These are phyloP conservation scores for Pueraria montana DNA, from an alignment of 306 rosid species.

Conservation along the genomic window DNA sequence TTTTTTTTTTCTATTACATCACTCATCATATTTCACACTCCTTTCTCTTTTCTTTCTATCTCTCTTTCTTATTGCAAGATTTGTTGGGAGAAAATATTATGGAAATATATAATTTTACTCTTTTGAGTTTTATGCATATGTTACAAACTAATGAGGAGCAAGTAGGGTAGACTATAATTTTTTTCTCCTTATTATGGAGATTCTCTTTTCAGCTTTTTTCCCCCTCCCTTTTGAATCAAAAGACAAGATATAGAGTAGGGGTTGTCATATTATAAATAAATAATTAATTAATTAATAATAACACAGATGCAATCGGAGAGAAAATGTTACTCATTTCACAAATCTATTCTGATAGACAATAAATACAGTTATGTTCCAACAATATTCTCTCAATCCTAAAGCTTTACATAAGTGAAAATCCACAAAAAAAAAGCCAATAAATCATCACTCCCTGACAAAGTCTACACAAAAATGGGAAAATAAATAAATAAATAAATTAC, in stretches of 20 bases:
- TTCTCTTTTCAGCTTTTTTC: neutral
- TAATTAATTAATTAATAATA: neutral
- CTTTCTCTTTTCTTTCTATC: neutral
- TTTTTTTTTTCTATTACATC: too few species aligned
- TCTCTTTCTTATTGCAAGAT: too few species aligned
- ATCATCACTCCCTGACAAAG: slow-evolving; percentile 50
- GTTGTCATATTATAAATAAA: neutral
- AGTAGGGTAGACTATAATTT: neutral
- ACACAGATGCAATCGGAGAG: slow-evolving; percentile 2
- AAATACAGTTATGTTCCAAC: slow-evolving; percentile 53
- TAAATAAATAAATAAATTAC: slow-evolving; percentile 39
- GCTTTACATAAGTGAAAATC: slow-evolving; percentile 56
- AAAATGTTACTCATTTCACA: slow-evolving; percentile 42
- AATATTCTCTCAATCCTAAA: slow-evolving; percentile 50
- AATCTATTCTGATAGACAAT: slow-evolving; percentile 33
- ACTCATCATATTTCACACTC: too few species aligned
- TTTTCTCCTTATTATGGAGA: neutral
- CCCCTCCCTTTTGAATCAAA: neutral
- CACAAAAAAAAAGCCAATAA: slow-evolving; percentile 37
- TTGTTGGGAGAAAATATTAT: neutral
- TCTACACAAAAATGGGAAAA: slow-evolving; percentile 33
- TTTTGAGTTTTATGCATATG: neutral
- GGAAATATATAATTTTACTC: neutral
- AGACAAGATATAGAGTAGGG: neutral
- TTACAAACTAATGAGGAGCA: neutral